phyloP scores from a whole-genome alignment of 768 basidiomycete species.

The Leccinum olivaceopallidum region DNA sequence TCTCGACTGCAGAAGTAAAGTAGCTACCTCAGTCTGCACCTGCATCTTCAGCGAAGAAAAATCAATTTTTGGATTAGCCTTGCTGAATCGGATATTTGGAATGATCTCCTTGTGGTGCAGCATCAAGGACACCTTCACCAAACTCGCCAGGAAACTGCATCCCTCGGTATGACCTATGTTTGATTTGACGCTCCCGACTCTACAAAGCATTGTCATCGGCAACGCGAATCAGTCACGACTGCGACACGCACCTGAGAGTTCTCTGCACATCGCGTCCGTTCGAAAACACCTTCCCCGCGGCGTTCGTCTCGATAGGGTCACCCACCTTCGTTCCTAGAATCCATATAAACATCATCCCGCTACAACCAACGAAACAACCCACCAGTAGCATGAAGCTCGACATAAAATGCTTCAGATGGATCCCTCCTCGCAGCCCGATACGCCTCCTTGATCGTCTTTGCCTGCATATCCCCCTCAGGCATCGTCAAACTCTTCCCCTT shows the following conservation, averaged over 20 bases:
- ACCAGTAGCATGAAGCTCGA: slow-evolving; percentile 54
- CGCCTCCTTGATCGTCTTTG: slow-evolving; percentile 34
- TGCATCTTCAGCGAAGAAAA: slow-evolving; percentile 27
- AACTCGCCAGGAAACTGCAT: slow-evolving; percentile 36
- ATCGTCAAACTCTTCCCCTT: slow-evolving; percentile 37
- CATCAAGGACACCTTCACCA: slow-evolving; percentile 36
- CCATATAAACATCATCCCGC: neutral
- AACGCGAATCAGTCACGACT: neutral
- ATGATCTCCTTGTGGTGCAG: slow-evolving; percentile 31
- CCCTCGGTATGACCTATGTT: slow-evolving; percentile 31
- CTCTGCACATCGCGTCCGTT: slow-evolving; percentile 20
- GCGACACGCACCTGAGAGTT: slow-evolving; percentile 17
- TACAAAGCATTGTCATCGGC: neutral
- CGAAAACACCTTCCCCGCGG: slow-evolving; percentile 41
- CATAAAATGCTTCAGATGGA: slow-evolving; percentile 45
- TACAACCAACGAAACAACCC: neutral
- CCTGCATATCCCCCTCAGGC: slow-evolving; percentile 36
- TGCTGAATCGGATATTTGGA: slow-evolving; percentile 29
- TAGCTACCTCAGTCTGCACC: slow-evolving; percentile 25
- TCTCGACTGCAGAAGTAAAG: neutral
- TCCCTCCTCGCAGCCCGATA: slow-evolving; percentile 30
- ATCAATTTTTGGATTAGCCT: slow-evolving; percentile 30
- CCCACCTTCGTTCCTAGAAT: slow-evolving; percentile 40
- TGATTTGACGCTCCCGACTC: slow-evolving; percentile 30
- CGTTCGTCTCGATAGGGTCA: slow-evolving; percentile 52